Evolutionary conservation across 768 basidiomycete genomes (phyloP).

Genomic region (Cyathus striatus): DNA sequence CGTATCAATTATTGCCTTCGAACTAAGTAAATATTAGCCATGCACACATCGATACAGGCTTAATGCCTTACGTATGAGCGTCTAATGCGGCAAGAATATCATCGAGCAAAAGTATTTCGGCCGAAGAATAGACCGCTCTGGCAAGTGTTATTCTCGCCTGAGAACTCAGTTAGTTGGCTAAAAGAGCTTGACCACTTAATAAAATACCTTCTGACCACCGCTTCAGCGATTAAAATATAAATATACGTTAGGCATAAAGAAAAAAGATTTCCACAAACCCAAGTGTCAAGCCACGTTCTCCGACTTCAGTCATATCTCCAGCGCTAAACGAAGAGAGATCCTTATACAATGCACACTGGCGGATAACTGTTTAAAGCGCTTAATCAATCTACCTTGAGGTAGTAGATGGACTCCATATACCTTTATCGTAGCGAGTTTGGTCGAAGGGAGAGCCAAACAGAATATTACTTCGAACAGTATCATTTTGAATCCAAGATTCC

Average conservation of each 20-base stretch:
- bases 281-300: conserved; percentile 63
- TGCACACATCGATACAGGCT: background rate
- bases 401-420: conserved; percentile 6
- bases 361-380: conserved; percentile 36
- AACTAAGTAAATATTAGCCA: conserved; percentile 49
- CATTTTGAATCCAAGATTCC: conserved; percentile 83
- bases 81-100: conserved; percentile 70
- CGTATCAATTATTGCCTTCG: conserved; percentile 74
- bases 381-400: background rate
- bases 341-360: conserved; percentile 67
- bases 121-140: conserved; percentile 41
- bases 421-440: conserved; percentile 68
- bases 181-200: conserved; percentile 33
- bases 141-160: conserved; percentile 44
- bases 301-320: conserved; percentile 66
- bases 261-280: conserved; percentile 12
- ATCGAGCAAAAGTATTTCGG: conserved; percentile 64
- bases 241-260: background rate
- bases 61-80: conserved; percentile 17
- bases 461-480: conserved; percentile 79
- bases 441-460: conserved; percentile 76
- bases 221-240: background rate
- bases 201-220: background rate
- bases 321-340: conserved; percentile 69
- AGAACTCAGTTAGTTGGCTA: background rate